Evolutionary conservation across 2,329 filamentous ascomycete species (phyloP), one percentile per base, ranked within the genome.

Genomic region (Nakataea oryzae): DNA sequence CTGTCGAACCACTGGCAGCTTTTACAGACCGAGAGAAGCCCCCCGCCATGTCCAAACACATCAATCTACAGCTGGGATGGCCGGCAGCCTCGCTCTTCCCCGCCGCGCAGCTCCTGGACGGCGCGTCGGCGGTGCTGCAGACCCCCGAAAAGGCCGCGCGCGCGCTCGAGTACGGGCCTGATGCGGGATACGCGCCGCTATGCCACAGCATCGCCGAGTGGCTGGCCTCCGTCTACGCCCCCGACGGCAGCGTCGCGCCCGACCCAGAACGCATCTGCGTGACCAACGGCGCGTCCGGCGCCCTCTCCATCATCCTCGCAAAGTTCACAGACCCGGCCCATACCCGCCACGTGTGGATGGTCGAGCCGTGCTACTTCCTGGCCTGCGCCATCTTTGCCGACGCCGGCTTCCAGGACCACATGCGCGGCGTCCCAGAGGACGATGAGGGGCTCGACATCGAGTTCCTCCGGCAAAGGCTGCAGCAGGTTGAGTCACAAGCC

Each of bases 101-200:
- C n/a, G n/a, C n/a, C n/a, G n/a, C n/a, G n/a, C n/a, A n/a, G n/a
- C n/a, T n/a, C n/a, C n/a, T n/a, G n/a, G n/a, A n/a, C n/a, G n/a
- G n/a, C n/a, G n/a, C n/a, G n/a, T n/a, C n/a, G n/a, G n/a, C n/a
- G n/a, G n/a, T n/a, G n/a, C n/a, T n/a, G n/a, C n/a, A n/a, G n/a
- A n/a, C n/a, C n/a, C n/a, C n/a, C n/a, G n/a, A n/a, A n/a, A n/a
- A n/a, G n/a, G n/a, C n/a, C n/a, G n/a, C n/a, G n/a, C n/a, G n/a
- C n/a, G n/a, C n/a, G n/a, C n/a, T n/a, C n/a, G n/a, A n/a, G n/a
- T 89, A 89, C 67, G 87, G 85, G 0, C 85, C 86, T 0, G 84
- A 88, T 67, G 74, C 79, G 59, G 87, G 87, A 34, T 79, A 84
- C 65, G 69, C 71, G 17, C 76, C 78, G 17, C 73, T 86, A 17